Percentiles rank a stretch among this genome's conserved stretches.
phyloP scores from a whole-genome alignment of 108 stramenopile species.

The Poteriospumella lacustris region DNA sequence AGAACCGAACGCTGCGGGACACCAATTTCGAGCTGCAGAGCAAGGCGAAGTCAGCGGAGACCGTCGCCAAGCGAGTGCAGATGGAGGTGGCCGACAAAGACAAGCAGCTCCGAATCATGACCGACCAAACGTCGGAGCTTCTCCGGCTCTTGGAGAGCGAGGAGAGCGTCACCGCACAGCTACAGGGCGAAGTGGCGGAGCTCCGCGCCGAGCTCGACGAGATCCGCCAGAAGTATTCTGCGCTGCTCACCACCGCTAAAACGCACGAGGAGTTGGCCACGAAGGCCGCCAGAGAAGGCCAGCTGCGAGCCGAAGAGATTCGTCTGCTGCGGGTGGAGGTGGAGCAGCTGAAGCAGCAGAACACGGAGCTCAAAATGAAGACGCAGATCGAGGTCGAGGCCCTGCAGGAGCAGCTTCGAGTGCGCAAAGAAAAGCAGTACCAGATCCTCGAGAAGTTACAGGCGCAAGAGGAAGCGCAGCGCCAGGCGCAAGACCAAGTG shows the following conservation, averaged over 20 bases:
- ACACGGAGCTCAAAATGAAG: slow-evolving; percentile 64
- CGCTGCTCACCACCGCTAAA: slow-evolving; percentile 64
- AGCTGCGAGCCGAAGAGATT: slow-evolving; percentile 73
- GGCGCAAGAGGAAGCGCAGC: slow-evolving; percentile 68
- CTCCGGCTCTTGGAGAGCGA: slow-evolving; percentile 70
- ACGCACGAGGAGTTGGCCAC: slow-evolving; percentile 62
- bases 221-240: slow-evolving; percentile 54
- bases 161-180: slow-evolving; percentile 47
- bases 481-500: slow-evolving; percentile 69
- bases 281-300: slow-evolving; percentile 59
- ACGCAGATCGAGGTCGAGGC: slow-evolving; percentile 75
- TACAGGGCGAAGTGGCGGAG: slow-evolving; percentile 29
- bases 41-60: slow-evolving; percentile 57
- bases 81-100: slow-evolving; percentile 56
- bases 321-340: slow-evolving; percentile 65
- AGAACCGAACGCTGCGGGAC: slow-evolving; percentile 59
- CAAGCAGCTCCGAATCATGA: slow-evolving; percentile 66
- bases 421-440: slow-evolving; percentile 81
- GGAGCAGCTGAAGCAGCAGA: slow-evolving; percentile 65
- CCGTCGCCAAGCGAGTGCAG: slow-evolving; percentile 52
- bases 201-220: slow-evolving; percentile 36
- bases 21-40: slow-evolving; percentile 58
- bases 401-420: slow-evolving; percentile 72
- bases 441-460: slow-evolving; percentile 73
- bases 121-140: slow-evolving; percentile 72